Conservation (phyloP, 1,139 yeast genomes). For the Saccharomycopsis hybrid region DNA sequence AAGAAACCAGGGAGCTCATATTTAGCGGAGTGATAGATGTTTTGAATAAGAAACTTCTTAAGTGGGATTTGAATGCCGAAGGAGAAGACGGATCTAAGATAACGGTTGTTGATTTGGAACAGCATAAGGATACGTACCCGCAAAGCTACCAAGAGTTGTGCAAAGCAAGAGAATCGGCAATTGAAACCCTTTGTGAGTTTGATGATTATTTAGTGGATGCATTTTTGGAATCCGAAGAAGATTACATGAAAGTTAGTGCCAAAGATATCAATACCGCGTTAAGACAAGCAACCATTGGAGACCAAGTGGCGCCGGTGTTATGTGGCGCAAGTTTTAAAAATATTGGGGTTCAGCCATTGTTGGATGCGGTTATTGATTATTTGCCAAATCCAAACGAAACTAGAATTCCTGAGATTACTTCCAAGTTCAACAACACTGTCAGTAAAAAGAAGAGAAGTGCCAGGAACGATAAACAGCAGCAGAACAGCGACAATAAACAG, state of each 20-base stretch:
- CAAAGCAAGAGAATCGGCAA: conserved; percentile 63
- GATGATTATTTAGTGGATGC: conserved; percentile 75
- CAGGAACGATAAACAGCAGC: conserved; percentile 44
- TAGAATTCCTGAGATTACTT: conserved; percentile 47
- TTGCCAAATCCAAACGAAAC: conserved; percentile 79
- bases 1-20: conserved; percentile 35
- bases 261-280: conserved; percentile 49
- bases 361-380: conserved; percentile 73
- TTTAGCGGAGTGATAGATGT: conserved; percentile 85
- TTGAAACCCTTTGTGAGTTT: conserved; percentile 77
- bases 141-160: conserved; percentile 42
- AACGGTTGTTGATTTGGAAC: conserved; percentile 38
- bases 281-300: conserved; percentile 52
- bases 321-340: conserved; percentile 93
- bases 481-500: conserved; percentile 23
- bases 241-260: conserved; percentile 59
- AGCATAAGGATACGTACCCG: conserved; percentile 43
- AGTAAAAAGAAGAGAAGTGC: conserved; percentile 43
- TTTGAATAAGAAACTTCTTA: conserved; percentile 54
- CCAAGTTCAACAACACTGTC: conserved; percentile 23
- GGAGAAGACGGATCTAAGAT: conserved; percentile 49
- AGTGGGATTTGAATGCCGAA: conserved; percentile 50
- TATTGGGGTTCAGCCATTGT: conserved; percentile 89
- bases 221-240: conserved; percentile 64
- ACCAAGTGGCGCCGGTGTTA: conserved; percentile 65